Conservation (phyloP, 1,139 yeast species). For the Taiozyma sp. region DNA sequence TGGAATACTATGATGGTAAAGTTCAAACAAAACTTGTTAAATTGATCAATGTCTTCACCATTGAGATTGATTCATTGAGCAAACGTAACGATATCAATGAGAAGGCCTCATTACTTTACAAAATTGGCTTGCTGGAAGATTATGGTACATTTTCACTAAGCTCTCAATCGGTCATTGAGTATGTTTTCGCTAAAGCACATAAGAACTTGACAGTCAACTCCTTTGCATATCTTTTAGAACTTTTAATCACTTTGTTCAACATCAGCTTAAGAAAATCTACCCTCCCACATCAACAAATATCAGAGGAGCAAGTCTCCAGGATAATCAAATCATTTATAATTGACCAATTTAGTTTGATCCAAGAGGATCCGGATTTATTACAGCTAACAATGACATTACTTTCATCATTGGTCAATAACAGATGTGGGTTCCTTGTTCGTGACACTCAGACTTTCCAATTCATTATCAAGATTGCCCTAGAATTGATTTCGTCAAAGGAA, state of each 20-base stretch:
- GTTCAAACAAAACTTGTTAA: slow-evolving; percentile 38
- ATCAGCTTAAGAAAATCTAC: slow-evolving; percentile 21
- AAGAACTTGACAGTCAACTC: slow-evolving; percentile 10
- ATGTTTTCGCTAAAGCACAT: slow-evolving; percentile 24
- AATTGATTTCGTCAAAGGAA: slow-evolving; percentile 51
- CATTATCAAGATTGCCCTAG: slow-evolving; percentile 30
- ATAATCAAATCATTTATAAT: slow-evolving; percentile 16
- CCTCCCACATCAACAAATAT: slow-evolving; percentile 1
- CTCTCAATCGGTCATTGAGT: slow-evolving; percentile 30
- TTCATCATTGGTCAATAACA: slow-evolving; percentile 44
- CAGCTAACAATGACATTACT: slow-evolving; percentile 51
- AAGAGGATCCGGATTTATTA: slow-evolving; percentile 33
- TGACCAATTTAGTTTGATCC: slow-evolving; percentile 19
- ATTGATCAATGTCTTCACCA: slow-evolving; percentile 39
- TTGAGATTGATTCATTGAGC: slow-evolving; percentile 32
- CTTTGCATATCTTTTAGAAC: slow-evolving; percentile 33
- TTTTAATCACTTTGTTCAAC: slow-evolving; percentile 39
- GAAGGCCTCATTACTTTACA: slow-evolving; percentile 52
- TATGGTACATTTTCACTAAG: slow-evolving; percentile 59
- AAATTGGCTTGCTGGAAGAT: slow-evolving; percentile 47
- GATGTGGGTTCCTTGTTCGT: slow-evolving; percentile 45
- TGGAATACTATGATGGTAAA: slow-evolving; percentile 7
- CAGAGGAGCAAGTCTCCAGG: slow-evolving; percentile 9
- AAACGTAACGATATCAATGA: slow-evolving; percentile 45
- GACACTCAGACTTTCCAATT: slow-evolving; percentile 36